These are phyloP conservation scores for Mallotus japonicus DNA, from an alignment of 441 rosid species.

Conservation along the genomic window DNA sequence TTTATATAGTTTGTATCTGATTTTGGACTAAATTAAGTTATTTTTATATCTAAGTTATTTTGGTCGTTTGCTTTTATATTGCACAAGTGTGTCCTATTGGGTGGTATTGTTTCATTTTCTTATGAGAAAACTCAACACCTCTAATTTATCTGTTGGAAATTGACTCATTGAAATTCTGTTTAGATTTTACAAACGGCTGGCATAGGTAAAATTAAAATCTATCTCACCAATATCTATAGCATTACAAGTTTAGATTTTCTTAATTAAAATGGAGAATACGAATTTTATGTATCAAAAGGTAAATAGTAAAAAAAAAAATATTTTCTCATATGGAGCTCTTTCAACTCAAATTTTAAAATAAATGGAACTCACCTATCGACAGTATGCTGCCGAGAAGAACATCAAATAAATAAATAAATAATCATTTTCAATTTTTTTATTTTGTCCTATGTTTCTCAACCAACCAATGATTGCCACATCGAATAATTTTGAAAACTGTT, in stretches of 20 bases:
- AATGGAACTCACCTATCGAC: too few relatives aligned
- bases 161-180: neutral
- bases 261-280: too few relatives aligned
- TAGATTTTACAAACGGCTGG: conserved; percentile 2
- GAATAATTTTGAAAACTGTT: too few relatives aligned
- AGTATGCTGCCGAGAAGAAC: too few relatives aligned
- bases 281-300: too few relatives aligned
- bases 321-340: too few relatives aligned
- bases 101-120: neutral
- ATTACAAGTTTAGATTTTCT: too few relatives aligned
- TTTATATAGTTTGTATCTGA: neutral
- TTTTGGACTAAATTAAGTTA: conserved; percentile 13
- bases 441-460: too few relatives aligned
- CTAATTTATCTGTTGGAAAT: neutral
- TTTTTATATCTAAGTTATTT: conserved; percentile 7
- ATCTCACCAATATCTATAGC: too few relatives aligned
- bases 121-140: conserved; percentile 2
- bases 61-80: conserved; percentile 19
- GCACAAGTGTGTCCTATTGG: neutral
- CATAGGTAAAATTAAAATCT: neutral
- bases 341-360: too few relatives aligned
- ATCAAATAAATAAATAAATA: too few relatives aligned
- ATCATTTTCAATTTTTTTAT: neutral
- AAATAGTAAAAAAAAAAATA: too few relatives aligned
- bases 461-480: neutral